Conservation (phyloP, 2,329 filamentous ascomycete genomes). For the Pseudodiploospora longispora region DNA sequence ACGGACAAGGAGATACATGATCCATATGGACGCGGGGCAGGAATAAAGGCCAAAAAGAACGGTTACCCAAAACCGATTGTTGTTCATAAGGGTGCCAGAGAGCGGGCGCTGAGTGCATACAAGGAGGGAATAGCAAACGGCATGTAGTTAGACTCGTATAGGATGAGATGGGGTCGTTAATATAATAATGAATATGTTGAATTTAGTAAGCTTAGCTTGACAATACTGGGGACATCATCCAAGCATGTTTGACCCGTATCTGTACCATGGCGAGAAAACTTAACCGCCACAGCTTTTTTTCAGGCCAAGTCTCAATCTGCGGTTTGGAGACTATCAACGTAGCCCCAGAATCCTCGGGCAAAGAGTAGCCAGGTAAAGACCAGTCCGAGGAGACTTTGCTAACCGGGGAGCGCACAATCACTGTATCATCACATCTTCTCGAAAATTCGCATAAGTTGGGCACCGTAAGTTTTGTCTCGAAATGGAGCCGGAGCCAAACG, state of each 20-base stretch:
- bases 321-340: conserved; percentile 50
- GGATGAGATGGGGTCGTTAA: not conserved
- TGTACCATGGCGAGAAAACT: conserved; percentile 51
- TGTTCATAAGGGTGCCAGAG: conserved; percentile 60
- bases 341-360: conserved; percentile 49
- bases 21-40: conserved; percentile 62
- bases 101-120: conserved; percentile 60
- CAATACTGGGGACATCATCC: conserved; percentile 3
- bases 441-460: conserved; percentile 19
- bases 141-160: conserved; percentile 11
- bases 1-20: conserved; percentile 68
- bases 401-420: conserved; percentile 35
- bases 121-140: conserved; percentile 41
- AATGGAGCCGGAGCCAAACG: conserved; percentile 33
- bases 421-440: conserved; percentile 17
- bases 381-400: conserved; percentile 47
- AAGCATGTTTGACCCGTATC: conserved; percentile 55
- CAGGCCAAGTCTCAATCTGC: conserved; percentile 49
- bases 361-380: conserved; percentile 20
- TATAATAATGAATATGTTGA: conserved; percentile 3
- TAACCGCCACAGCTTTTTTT: conserved; percentile 51
- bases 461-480: conserved; percentile 25
- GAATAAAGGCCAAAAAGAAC: conserved; percentile 48
- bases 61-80: conserved; percentile 73
- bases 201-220: not conserved